Base-by-base conservation (phyloP, 2,329 filamentous ascomycete species). In the Fusarium odoratissimum region DNA sequence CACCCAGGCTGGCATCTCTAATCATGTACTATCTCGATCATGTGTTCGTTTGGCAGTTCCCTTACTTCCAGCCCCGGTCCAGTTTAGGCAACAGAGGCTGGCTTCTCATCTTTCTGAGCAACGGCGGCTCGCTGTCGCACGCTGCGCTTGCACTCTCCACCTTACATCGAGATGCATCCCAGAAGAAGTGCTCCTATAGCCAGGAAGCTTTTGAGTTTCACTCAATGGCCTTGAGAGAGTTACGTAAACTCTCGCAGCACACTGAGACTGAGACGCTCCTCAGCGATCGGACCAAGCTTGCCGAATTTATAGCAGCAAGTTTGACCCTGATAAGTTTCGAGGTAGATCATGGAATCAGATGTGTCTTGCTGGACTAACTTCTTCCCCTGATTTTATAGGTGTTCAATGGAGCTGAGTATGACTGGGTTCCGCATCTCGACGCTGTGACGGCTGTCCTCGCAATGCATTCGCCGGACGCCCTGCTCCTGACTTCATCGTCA, bases 11-110 rank as follows among this genome's bases (percentile, higher is more conserved):
- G 6, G 44, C 56, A 28, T 25, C 25, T 21, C 35, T 59, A n/a
- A 37, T 59, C 16, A 59, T 59, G 44, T 40, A 59, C 17, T 59
- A 59, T 41, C 56, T 59, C 6, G 56, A 59, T 19, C 35, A 49
- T 51, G 56, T 59, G 2, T 59, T 59, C 31, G 5, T 19, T 0
- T 59, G 56, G 56, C 56, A 59, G 9, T 59, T 51, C 6, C 44
- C 44, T 1, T 59, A 59, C 7, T 59, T 33, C 21, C 35, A 10
- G 11, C 9, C 19, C 13, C 12, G 17, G 6, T 59, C 44, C 10
- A 3, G n/a, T 9, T 8, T 59, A 2, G 56, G 56, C 1, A 59
- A 40, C n/a, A 51, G 56, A 51, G 35, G 42, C 21, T 59, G 56
- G 56, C 44, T 59, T 1, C 44, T 59, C n/a, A 16, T 13, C 3